These are phyloP conservation scores for Komagataella pastoris DNA, from an alignment of 805 yeast species.

Conservation along the genomic window DNA sequence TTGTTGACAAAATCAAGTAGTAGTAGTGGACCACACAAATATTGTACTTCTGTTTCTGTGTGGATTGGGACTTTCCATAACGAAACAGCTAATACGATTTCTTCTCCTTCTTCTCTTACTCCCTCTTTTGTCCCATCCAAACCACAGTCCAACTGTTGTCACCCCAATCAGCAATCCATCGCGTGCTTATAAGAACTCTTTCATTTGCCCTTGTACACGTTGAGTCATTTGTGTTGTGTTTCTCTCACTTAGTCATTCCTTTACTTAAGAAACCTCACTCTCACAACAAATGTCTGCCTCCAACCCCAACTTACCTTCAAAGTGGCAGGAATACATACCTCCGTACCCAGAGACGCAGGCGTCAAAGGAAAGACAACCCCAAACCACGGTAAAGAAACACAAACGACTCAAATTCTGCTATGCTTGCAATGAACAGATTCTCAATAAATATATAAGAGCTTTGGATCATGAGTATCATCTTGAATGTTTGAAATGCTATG, in stretches of 20 bases:
- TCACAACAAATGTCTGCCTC: background rate
- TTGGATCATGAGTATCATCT: slow-evolving; percentile 70
- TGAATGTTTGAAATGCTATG: slow-evolving; percentile 76
- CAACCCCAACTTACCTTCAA: background rate
- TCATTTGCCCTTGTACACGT: background rate
- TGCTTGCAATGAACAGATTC: slow-evolving; percentile 36
- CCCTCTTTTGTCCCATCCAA: background rate
- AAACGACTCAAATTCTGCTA: slow-evolving; percentile 26
- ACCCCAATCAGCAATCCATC: background rate
- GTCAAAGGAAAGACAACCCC: background rate
- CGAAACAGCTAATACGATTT: background rate
- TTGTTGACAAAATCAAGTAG: background rate
- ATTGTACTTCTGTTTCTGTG: background rate
- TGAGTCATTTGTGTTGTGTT: background rate
- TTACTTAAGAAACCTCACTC: background rate
- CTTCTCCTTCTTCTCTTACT: background rate
- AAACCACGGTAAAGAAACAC: background rate
- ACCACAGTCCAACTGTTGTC: background rate
- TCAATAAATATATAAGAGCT: slow-evolving; percentile 80
- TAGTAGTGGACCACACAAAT: background rate
- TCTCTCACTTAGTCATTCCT: background rate
- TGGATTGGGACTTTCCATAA: background rate
- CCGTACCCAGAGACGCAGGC: background rate
- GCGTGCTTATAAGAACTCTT: background rate
- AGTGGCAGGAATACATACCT: background rate